Percentiles rank a stretch among this genome's conserved stretches.
Evolutionary conservation across 139 green algal species (phyloP).

Genomic region (Coelastrella sp.): DNA sequence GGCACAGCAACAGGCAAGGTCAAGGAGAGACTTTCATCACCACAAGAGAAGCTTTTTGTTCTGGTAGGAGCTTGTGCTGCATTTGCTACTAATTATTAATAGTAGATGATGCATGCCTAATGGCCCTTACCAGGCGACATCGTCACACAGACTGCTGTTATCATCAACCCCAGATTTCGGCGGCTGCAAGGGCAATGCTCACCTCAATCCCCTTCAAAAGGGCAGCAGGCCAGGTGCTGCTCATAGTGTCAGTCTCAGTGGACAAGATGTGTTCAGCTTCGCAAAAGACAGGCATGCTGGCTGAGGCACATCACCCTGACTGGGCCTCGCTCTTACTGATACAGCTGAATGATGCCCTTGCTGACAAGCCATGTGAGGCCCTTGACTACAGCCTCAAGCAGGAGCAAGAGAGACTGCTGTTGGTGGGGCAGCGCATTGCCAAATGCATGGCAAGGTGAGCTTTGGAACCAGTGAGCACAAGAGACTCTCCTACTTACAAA

Average conservation of each 20-base stretch:
- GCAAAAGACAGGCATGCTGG: neutral
- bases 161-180: no score
- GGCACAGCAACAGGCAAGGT: slow-evolving; percentile 55
- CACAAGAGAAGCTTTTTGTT: slow-evolving; percentile 84
- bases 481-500: no score
- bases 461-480: no score
- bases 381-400: slow-evolving; percentile 82
- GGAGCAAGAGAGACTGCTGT: slow-evolving; percentile 65
- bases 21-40: slow-evolving; percentile 70
- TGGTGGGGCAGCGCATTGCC: slow-evolving; percentile 63
- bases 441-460: slow-evolving; percentile 69
- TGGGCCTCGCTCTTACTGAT: neutral
- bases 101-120: no score
- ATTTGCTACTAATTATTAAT: no score
- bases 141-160: no score
- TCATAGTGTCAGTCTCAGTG: no score
- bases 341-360: slow-evolving; percentile 83
- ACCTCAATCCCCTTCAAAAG: no score
- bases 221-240: no score
- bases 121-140: no score
- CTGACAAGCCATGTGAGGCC: slow-evolving; percentile 59
- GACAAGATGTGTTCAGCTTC: no score
- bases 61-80: slow-evolving; percentile 61
- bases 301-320: neutral
- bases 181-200: no score